phyloP scores from a whole-genome alignment of 192 early-diverging fungal genomes.

The Backusella australiensis region DNA sequence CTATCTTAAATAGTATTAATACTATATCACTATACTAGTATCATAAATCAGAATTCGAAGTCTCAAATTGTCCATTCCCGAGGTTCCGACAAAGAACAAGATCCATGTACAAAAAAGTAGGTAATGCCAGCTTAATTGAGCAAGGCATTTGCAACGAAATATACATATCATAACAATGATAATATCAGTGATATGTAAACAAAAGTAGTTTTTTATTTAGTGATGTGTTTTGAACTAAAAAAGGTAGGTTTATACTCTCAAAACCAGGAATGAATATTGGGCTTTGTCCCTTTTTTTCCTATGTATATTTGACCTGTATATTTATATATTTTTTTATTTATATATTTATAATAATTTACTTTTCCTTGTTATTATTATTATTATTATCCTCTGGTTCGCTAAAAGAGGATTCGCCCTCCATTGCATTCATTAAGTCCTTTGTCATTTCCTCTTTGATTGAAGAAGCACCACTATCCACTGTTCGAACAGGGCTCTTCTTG shows the following conservation, averaged over 20 bases:
- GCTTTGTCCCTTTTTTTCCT: too few relatives aligned
- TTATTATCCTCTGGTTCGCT: constrained; percentile 12
- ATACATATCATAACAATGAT: too few relatives aligned
- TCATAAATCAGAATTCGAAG: not conserved
- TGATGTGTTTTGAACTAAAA: too few relatives aligned
- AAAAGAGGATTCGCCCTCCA: constrained; percentile 14
- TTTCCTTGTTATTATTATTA: constrained; percentile 1
- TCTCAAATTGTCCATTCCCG: not conserved
- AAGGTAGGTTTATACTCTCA: too few relatives aligned
- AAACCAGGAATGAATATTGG: too few relatives aligned
- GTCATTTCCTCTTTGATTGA: constrained; percentile 32
- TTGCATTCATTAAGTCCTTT: constrained; percentile 26
- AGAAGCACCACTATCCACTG: not conserved
- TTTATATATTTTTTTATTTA: not conserved
- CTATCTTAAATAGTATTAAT: too few relatives aligned
- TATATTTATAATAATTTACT: not conserved
- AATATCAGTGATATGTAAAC: too few relatives aligned
- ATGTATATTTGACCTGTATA: too few relatives aligned
- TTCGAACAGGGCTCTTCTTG: constrained; percentile 16
- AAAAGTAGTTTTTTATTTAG: too few relatives aligned
- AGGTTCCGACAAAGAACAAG: not conserved
- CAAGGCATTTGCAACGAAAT: too few relatives aligned
- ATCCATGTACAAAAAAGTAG: not conserved
- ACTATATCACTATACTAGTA: not conserved
- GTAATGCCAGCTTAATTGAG: not conserved